phyloP scores from a whole-genome alignment of 768 basidiomycete species.

The Russula sp. region DNA sequence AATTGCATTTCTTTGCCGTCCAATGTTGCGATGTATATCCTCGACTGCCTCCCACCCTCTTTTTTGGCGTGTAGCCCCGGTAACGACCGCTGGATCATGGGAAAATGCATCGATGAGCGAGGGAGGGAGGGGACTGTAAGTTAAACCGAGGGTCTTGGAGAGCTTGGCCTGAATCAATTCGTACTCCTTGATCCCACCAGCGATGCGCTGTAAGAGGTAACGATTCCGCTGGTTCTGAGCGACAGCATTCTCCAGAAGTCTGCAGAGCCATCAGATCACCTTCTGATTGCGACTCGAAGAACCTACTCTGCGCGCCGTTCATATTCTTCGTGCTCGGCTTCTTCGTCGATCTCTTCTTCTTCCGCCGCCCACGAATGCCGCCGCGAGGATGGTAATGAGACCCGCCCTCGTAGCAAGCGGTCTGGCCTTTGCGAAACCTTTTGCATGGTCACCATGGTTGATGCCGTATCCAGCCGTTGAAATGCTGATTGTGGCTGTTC shows the following conservation, averaged over 20 bases:
- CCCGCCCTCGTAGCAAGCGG: slow-evolving; percentile 23
- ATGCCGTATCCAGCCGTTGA: neutral
- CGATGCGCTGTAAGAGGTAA: slow-evolving; percentile 59
- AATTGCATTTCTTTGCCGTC: slow-evolving; percentile 46
- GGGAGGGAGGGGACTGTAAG: slow-evolving; percentile 45
- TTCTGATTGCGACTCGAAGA: neutral
- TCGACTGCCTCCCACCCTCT: slow-evolving; percentile 69
- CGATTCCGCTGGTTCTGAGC: slow-evolving; percentile 62
- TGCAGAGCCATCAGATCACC: slow-evolving; percentile 26
- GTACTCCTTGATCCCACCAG: slow-evolving; percentile 55
- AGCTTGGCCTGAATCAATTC: slow-evolving; percentile 51
- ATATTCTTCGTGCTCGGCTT: slow-evolving; percentile 47
- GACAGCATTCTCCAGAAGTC: slow-evolving; percentile 51
- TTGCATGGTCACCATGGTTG: neutral
- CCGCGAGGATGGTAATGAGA: slow-evolving; percentile 31
- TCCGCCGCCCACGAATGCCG: slow-evolving; percentile 23
- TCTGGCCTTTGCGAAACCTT: neutral
- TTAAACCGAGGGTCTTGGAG: slow-evolving; percentile 40
- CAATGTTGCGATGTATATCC: slow-evolving; percentile 58
- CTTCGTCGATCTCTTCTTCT: slow-evolving; percentile 38
- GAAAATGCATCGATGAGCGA: slow-evolving; percentile 68
- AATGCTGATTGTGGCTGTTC: neutral
- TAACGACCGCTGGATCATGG: slow-evolving; percentile 74
- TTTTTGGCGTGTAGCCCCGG: slow-evolving; percentile 51
- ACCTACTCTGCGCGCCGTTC: slow-evolving; percentile 50